A percentile compares a stretch with the other conserved stretches of the same genome.
Conservation (phyloP, 1,139 yeast species). For the Kluyveromyces sp. region DNA sequence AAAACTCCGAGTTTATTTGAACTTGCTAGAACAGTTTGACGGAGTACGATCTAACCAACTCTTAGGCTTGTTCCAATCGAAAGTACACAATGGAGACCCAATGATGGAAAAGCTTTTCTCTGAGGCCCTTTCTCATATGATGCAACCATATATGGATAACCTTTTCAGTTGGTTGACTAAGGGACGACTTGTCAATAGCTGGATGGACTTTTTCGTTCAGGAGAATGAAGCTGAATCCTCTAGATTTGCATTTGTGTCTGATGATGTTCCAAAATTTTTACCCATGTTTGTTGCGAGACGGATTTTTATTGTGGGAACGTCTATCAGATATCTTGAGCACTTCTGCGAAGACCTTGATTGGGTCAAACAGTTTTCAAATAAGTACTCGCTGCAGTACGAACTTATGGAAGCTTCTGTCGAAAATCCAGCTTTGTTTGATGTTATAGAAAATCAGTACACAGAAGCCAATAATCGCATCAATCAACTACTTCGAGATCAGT, state of each 20-base stretch:
- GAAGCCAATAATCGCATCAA: conserved; percentile 55
- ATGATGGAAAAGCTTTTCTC: conserved; percentile 40
- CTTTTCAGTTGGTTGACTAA: conserved; percentile 60
- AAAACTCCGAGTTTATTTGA: conserved; percentile 50
- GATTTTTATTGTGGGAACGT: conserved; percentile 72
- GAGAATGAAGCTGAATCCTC: not conserved
- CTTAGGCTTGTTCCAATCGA: conserved; percentile 45
- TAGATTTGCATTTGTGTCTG: conserved; percentile 8
- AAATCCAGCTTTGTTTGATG: conserved; percentile 31
- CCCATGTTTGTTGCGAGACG: conserved; percentile 42
- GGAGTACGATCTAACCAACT: conserved; percentile 47
- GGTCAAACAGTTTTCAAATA: conserved; percentile 40
- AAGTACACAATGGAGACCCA: conserved; percentile 59
- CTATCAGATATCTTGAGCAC: conserved; percentile 58
- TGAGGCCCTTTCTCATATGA: conserved; percentile 42
- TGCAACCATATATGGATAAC: conserved; percentile 57
- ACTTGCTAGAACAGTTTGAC: conserved; percentile 36
- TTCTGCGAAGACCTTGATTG: conserved; percentile 59
- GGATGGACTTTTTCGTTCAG: conserved; percentile 63
- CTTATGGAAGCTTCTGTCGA: conserved; percentile 6
- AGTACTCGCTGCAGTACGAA: conserved; percentile 21
- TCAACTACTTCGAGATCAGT: conserved; percentile 43
- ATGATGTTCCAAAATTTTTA: conserved; percentile 56
- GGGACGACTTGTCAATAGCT: conserved; percentile 54
- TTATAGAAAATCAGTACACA: conserved; percentile 46